Evolutionary conservation across 2,329 filamentous ascomycete species (phyloP), one percentile per base, ranked within the genome.

Genomic region (Pezicula carpinea): DNA sequence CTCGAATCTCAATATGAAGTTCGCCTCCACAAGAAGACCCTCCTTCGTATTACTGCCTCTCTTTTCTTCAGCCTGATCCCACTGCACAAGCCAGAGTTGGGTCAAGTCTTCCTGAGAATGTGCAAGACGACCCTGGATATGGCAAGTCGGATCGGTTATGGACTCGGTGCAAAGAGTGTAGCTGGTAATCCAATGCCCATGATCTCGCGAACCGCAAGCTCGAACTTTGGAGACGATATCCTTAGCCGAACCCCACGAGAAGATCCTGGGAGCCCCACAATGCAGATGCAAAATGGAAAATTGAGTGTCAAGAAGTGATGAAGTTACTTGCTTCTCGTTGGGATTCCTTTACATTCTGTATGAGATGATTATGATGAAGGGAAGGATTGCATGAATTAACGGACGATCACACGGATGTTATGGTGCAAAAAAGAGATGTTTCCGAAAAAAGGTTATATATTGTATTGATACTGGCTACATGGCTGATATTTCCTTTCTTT

Each of bases 61-160:
- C 48, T 64, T 7, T 54, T 63, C 43, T 63, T 63, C 49, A 64
- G 53, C 15, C 52, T 63, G 19, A 41, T 64, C 36, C 61, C 61
- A 10, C 48, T 64, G 39, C 61, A 63, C 48, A 54, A 59, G 15
- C 49, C 53, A 2, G 59, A 61, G 49, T 45, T 61, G 2, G 53
- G 49, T 15, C 39, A 53, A n/a, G 52, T 64, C 11, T 62, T 64
- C 44, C 40, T 64, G 31, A 46, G 55, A 13, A 53, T 61, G n/a
- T 50, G 59, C 34, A 59, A 57, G 48, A 39, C 13, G 11, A 50
- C 50, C 11, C 35, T 52, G 19, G 47, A 52, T 26, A 23, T 44
- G 40, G 49, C 49, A 18, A 44, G 41, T 17, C 21, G 26, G 14
- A 44, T 44, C 21, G 41, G 41, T 6, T 44, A 44, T 17, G 41